Evolutionary conservation across 2,329 filamentous ascomycete genomes (phyloP).

Genomic region (Lomentospora prolificans): DNA sequence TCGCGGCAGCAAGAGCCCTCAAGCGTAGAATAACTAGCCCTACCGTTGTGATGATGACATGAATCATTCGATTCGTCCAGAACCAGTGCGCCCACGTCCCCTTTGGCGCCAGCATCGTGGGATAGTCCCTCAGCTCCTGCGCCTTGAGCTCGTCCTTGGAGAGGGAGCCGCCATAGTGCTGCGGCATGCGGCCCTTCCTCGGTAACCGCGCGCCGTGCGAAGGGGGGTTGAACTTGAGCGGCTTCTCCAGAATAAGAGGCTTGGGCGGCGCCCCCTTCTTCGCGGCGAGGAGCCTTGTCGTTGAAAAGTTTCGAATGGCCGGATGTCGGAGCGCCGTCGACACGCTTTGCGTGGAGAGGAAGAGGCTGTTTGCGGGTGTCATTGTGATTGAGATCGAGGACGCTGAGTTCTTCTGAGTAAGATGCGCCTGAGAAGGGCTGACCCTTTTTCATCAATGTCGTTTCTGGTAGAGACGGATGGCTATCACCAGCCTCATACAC

Average conservation of each 20-base stretch:
- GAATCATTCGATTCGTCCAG: slow-evolving; percentile 64
- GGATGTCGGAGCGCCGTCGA: not conserved
- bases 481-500: too few relatives aligned
- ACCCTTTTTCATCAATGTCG: too few relatives aligned
- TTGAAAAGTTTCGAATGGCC: not conserved
- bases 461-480: not conserved
- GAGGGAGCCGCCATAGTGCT: slow-evolving; percentile 66
- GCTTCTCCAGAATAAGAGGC: slow-evolving; percentile 70
- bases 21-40: too few relatives aligned
- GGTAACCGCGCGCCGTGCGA: slow-evolving; percentile 70
- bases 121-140: slow-evolving; percentile 66
- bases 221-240: slow-evolving; percentile 81
- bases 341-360: not conserved
- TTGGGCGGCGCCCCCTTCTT: slow-evolving; percentile 28
- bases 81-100: slow-evolving; percentile 81
- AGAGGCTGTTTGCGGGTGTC: not conserved
- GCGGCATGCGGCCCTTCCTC: slow-evolving; percentile 41
- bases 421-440: too few relatives aligned
- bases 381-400: too few relatives aligned
- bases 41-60: slow-evolving; percentile 79
- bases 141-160: slow-evolving; percentile 54
- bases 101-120: slow-evolving; percentile 77
- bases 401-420: too few relatives aligned
- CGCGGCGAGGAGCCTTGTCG: slow-evolving; percentile 2
- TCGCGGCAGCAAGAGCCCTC: too few relatives aligned